Evolutionary conservation across 2,329 filamentous ascomycete genomes (phyloP), one percentile per base, ranked within the genome.

Genomic region (Calonectria hongkongensis): DNA sequence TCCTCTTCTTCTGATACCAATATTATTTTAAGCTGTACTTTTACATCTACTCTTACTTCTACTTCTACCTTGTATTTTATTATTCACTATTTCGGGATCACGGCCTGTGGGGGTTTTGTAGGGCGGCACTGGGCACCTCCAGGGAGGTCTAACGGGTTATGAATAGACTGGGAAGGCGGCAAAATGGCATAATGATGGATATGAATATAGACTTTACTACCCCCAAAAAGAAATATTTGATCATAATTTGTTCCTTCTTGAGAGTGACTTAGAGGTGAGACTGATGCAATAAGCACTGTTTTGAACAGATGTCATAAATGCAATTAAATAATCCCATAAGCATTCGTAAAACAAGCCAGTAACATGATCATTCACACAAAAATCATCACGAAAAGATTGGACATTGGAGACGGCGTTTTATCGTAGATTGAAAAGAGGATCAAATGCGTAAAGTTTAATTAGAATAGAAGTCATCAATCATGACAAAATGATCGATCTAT

Each of bases 181-280:
- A 25, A 60, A 41, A 27, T 41, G 54, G 13, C n/a, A 28, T 60
- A 18, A 60, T 25, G 33, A 60, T 60, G 54, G 54, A 60, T 25
- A 58, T 39, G 45, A 25, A n/a, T 25, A 48, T 48, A 25, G 45
- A 48, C 9, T 25, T 21, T 9, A 45, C 43, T 21, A 45, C n/a
- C 18, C n/a, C n/a, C 10, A 48, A 48, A 48, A 48, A 9, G 16
- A 10, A 47, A 8, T 9, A 5, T 47, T 47, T 47, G 43, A n/a
- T 4, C 43, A 21, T 21, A 21, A n/a, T 4, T n/a, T 21, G n/a
- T 9, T 6, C 6, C 15, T 10, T 21, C 43, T 21, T n/a, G 43
- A n/a, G 18, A 21, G 18, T n/a, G 3, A 43, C 18, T 21, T 21
- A 21, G 21, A 21, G 21, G 21, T 21, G 21, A 9, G 30, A 9